Conservation (phyloP, 176 grass and related monocot genomes). For the Carex cristatella region DNA sequence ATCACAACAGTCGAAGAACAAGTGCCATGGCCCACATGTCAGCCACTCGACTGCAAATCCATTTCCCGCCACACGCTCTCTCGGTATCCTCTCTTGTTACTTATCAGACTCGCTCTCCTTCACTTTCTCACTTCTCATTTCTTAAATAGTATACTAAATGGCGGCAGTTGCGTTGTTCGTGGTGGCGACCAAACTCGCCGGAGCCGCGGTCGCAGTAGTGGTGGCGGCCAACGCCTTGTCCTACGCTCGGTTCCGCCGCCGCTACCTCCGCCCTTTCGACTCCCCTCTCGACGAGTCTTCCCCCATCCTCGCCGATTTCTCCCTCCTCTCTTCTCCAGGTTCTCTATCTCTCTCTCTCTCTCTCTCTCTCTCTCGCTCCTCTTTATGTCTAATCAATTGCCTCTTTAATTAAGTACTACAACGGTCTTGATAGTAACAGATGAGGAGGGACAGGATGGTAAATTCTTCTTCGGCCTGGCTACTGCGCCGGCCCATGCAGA, state of each 20-base stretch:
- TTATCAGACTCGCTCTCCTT: no score
- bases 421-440: no score
- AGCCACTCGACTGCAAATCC: no score
- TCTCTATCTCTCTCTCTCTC: no score
- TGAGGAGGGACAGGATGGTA: constrained; percentile 31
- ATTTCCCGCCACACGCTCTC: no score
- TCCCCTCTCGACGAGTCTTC: constrained; percentile 61
- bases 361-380: no score
- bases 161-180: constrained; percentile 40
- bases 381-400: no score
- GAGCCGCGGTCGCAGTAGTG: constrained; percentile 30
- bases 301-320: constrained; percentile 66
- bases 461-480: constrained; percentile 88
- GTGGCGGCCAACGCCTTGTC: constrained; percentile 63
- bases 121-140: no score
- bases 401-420: no score
- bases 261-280: constrained; percentile 53
- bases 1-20: no score
- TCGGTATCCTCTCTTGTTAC: no score
- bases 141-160: constrained; percentile 35
- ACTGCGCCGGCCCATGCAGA: constrained; percentile 85
- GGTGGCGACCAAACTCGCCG: constrained; percentile 56
- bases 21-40: no score
- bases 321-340: constrained; percentile 10
- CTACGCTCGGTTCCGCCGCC: constrained; percentile 49